Conservation (phyloP, 139 green algal genomes). For the Coelastrella sp. region DNA sequence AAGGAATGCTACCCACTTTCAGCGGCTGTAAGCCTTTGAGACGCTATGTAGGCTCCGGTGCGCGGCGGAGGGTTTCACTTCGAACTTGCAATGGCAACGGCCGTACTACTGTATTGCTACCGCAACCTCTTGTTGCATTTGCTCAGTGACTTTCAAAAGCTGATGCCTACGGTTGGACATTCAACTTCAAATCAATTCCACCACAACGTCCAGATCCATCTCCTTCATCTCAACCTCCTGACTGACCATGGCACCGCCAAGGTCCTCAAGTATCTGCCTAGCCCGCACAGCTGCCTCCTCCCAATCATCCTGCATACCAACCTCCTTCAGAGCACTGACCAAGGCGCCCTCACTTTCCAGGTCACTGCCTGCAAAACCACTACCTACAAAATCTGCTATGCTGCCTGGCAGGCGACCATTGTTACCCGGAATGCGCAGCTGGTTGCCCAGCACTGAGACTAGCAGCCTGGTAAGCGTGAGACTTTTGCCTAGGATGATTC, state of each 20-base stretch:
- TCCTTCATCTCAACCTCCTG: slow-evolving; percentile 26
- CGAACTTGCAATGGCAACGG: too few relatives aligned
- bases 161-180: not conserved
- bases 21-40: too few relatives aligned
- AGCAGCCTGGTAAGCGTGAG: not conserved
- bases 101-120: too few relatives aligned
- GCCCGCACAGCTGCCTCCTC: slow-evolving; percentile 19
- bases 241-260: not conserved
- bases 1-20: too few relatives aligned
- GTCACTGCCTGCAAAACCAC: not conserved
- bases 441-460: not conserved
- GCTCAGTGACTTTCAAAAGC: too few relatives aligned
- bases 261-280: not conserved
- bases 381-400: not conserved
- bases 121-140: too few relatives aligned
- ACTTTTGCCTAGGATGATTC: not conserved
- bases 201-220: not conserved
- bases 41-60: too few relatives aligned
- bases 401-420: not conserved
- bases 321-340: not conserved
- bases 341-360: not conserved
- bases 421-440: not conserved
- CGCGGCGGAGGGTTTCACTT: too few relatives aligned
- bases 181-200: not conserved
- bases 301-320: slow-evolving; percentile 16